phyloP scores from a whole-genome alignment of 2,329 filamentous ascomycete species.

The Immersiporthe knoxdaviesiana region DNA sequence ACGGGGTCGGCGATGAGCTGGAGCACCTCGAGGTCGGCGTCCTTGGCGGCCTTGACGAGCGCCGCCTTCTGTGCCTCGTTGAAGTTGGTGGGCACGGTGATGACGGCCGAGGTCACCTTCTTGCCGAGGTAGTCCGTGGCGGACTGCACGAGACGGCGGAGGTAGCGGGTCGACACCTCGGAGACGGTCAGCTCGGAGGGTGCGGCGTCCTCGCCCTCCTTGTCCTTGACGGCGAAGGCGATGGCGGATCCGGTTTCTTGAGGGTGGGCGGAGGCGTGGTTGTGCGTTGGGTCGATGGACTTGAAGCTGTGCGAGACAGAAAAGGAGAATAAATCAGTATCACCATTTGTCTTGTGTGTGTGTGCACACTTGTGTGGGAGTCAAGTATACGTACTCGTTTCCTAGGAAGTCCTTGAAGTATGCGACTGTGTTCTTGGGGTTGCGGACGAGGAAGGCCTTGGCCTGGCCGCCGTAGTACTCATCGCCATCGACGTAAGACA shows the following conservation, averaged over 20 bases:
- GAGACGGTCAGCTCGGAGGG: conserved; percentile 73
- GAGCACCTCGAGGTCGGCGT: conserved; percentile 83
- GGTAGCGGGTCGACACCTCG: conserved; percentile 82
- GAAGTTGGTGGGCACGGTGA: conserved; percentile 94
- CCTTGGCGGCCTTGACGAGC: conserved; percentile 75
- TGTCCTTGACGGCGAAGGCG: conserved; percentile 83
- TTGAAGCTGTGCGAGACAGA: conserved; percentile 65
- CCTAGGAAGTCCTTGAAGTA: conserved; percentile 97
- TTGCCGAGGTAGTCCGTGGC: conserved; percentile 93
- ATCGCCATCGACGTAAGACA: conserved; percentile 94
- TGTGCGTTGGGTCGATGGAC: conserved; percentile 93
- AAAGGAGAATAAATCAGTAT: conserved; percentile 29
- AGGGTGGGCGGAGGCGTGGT: conserved; percentile 91
- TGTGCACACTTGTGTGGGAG: no score
- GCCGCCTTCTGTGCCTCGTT: conserved; percentile 83
- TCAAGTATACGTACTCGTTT: conserved; percentile 72
- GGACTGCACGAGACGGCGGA: conserved; percentile 78
- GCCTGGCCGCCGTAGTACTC: conserved; percentile 97
- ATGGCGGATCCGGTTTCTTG: conserved; percentile 72
- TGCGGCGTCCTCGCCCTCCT: conserved; percentile 60
- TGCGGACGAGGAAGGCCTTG: conserved; percentile 90
- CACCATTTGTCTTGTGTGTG: neutral
- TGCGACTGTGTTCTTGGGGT: conserved; percentile 88
- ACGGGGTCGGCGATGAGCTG: conserved; percentile 93
- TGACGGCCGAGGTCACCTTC: conserved; percentile 89